Conservation (phyloP, 2,329 filamentous ascomycete genomes). For the Hymenotorrendiella dingleyae region DNA sequence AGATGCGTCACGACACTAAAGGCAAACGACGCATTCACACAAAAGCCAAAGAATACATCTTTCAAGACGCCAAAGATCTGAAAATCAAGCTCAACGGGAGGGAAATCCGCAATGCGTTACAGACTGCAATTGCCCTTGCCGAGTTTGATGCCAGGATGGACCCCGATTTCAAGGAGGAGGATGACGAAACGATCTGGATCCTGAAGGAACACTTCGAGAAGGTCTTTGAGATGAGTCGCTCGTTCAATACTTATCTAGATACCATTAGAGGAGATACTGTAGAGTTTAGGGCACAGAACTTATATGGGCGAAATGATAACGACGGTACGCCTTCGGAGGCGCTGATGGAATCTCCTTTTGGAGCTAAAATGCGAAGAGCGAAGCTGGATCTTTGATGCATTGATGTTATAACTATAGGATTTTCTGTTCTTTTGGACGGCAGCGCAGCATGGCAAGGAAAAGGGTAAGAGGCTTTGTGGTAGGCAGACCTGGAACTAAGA, state of each 20-base stretch:
- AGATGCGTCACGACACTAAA: slow-evolving; percentile 3
- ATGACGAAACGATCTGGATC: neutral
- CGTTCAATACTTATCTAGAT: neutral
- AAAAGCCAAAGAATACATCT: slow-evolving; percentile 4
- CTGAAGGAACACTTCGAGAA: slow-evolving; percentile 1
- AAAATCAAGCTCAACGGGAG: slow-evolving; percentile 25
- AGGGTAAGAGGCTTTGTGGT: too few relatives aligned
- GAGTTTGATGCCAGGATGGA: neutral
- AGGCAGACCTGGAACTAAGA: too few relatives aligned
- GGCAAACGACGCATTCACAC: neutral
- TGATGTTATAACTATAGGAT: too few relatives aligned
- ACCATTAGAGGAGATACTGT: neutral
- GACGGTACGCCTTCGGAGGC: too few relatives aligned
- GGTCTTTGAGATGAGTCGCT: neutral
- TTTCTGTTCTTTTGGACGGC: too few relatives aligned
- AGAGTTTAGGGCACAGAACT: neutral
- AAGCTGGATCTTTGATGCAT: too few relatives aligned
- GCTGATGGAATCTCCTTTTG: too few relatives aligned
- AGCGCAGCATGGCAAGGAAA: too few relatives aligned
- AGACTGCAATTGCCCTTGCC: slow-evolving; percentile 1
- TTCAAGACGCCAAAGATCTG: slow-evolving; percentile 1
- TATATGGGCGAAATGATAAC: neutral
- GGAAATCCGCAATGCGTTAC: slow-evolving; percentile 26
- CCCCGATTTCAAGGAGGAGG: neutral
- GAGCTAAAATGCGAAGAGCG: too few relatives aligned